Base-by-base conservation (phyloP, 768 basidiomycete genomes). In the Leccinum rimulosum region DNA sequence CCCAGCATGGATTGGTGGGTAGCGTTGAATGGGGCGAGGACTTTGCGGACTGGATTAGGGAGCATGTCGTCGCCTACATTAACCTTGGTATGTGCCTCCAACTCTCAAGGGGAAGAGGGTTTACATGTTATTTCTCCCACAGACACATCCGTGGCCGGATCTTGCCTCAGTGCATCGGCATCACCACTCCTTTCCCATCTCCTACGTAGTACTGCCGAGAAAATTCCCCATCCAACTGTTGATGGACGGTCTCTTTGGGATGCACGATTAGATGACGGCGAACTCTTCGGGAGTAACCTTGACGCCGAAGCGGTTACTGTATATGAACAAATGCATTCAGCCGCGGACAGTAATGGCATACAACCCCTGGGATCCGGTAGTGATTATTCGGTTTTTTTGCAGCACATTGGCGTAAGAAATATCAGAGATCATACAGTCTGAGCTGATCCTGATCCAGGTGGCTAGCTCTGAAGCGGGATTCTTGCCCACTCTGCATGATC, bases 1-100 rank as follows among this genome's bases (percentile, higher is more conserved):
- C 36, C 36, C 7, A 82, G 81, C 81, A 82, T 55, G 91, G 91
- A 19, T 78, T 94, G 47, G 71, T 92, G 36, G 96, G 96, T 19
- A 90, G 88, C 68, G 95, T 92, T 6, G 96, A 98, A 75, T 97
- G 89, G 84, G 93, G 87, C 4, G 96, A 98, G 72, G 96, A 98
- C 69, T 98, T 96, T 68, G 69, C 85, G 0, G 79, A 83, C 14
- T 96, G 89, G 85, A 84, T 98, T 38, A 79, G 82, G 40, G 77
- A 87, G 38, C 83, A 95, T 61, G 91, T 89, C 50, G 94, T 93
- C n/a, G 82, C 91, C 8, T 98, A 98, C 68, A 75, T 97, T 62
- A 98, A 98, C 69, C 77, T 94, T n/a, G 86, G 80, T 75, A 69
- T 35, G 73, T 64, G 30, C 28, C 11, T 28, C 36, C 15, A 38